Percentiles rank a stretch among this genome's conserved stretches.
Evolutionary conservation across 345 rosid species (phyloP).

Genomic region (Angophora floribunda): DNA sequence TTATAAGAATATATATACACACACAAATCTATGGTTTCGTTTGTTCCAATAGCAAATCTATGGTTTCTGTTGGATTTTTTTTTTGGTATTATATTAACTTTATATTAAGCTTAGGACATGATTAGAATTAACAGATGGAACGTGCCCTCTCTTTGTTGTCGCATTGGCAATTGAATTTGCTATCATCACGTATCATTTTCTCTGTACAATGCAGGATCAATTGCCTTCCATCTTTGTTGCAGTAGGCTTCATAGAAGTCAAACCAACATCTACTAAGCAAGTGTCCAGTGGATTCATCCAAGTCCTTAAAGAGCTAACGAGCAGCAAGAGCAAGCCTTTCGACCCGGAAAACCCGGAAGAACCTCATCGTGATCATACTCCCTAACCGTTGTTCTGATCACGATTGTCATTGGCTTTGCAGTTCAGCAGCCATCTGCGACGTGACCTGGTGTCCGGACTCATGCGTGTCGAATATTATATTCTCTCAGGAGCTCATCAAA

Average conservation of each 20-base stretch:
- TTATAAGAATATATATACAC: neutral
- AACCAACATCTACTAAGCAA: neutral
- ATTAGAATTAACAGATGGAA: neutral
- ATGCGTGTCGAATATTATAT: constrained; percentile 14
- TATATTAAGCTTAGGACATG: neutral
- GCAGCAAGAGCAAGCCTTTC: constrained; percentile 5
- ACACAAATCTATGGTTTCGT: too few species aligned
- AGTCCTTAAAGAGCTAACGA: neutral
- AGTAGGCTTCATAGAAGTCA: neutral
- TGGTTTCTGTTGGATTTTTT: too few species aligned
- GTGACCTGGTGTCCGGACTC: constrained; percentile 14
- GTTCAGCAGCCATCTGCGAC: neutral
- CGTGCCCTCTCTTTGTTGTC: neutral
- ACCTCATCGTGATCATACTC: constrained; percentile 1
- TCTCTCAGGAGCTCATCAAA: constrained; percentile 4
- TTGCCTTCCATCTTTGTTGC: neutral
- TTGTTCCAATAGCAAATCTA: neutral
- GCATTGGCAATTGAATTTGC: neutral
- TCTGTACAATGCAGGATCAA: neutral
- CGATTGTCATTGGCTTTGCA: neutral
- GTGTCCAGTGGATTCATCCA: neutral
- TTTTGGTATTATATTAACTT: neutral
- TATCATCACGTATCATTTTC: neutral
- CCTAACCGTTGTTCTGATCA: neutral
- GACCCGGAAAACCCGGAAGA: constrained; percentile 3